Base-by-base conservation (phyloP, 176 grass and related monocot genomes). In the Chrysopogon serrulatus region DNA sequence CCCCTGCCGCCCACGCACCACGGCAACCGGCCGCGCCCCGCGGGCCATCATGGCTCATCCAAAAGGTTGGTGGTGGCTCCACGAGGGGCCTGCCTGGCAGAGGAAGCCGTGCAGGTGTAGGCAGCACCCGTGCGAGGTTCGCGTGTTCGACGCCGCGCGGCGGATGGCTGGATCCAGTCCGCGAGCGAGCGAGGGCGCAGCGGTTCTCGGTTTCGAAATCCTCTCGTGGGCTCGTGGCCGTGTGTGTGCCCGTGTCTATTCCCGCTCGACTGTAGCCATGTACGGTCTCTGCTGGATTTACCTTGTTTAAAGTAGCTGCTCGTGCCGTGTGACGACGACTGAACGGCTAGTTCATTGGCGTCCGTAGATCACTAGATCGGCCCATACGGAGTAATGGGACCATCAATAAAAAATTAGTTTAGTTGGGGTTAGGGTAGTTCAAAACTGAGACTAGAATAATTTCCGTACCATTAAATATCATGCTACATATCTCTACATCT, bases 161-260 rank as follows among this genome's bases (percentile, higher is more conserved):
- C 70, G 81, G 81, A 74, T 83, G 69, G 30, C 6, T 83, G 81
- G 81, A 83, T 83, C 81, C 28, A 17, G 16, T 34, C 45, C 60
- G 23, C 3, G 7, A 19, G 27, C 41, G 10, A 12, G 37, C 26
- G 39, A 14, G 26, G 26, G 60, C 40, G 40, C 60, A n/a, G 40
- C 10, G 61, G 21, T 10, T 33, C 33, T 26, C 19, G 30, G 42
- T 35, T 79, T 67, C 62, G 40, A 79, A 79, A 67, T 66, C 42
- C 18, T 47, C 41, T 65, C 40, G 59, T 63, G 24, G 24, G 34
- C 41, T 65, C 40, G 59, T 63, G 24, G 24, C 1, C 53, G 51
- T 56, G 21, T n/a, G 40, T 41, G 10, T 13, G 53, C 49, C 21
- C 51, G 73, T 57, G 74, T 37, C 30, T 37, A 14, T 53, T 74